These are phyloP conservation scores for Naumovozyma castellii DNA, from an alignment of 805 yeast species.

Conservation along the genomic window DNA sequence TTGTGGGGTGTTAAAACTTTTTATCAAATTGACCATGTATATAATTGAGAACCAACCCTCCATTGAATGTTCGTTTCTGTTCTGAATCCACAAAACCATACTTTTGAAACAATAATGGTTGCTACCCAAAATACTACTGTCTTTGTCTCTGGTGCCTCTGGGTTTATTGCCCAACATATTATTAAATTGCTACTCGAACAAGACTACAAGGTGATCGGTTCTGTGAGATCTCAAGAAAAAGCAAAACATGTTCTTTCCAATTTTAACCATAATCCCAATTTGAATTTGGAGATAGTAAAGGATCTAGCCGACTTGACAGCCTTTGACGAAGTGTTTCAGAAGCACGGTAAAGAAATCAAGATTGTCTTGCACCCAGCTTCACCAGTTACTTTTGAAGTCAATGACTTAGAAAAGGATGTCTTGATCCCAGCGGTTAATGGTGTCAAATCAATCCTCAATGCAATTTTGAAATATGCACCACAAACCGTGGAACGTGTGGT, in stretches of 20 bases:
- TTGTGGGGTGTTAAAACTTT: no score
- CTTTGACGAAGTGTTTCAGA: slow-evolving; percentile 36
- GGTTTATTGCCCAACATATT: slow-evolving; percentile 45
- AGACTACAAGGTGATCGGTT: slow-evolving; percentile 39
- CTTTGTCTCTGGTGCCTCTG: slow-evolving; percentile 46
- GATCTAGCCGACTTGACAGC: slow-evolving; percentile 33
- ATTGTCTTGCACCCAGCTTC: slow-evolving; percentile 55
- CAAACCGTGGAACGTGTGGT: slow-evolving; percentile 40
- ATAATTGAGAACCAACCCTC: no score
- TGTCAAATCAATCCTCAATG: slow-evolving; percentile 40
- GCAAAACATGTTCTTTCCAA: slow-evolving; percentile 31
- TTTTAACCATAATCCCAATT: slow-evolving; percentile 22
- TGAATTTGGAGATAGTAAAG: slow-evolving; percentile 29
- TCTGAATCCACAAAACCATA: no score
- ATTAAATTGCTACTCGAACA: slow-evolving; percentile 32
- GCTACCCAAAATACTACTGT: no score
- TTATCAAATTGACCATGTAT: no score
- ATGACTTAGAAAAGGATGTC: slow-evolving; percentile 40
- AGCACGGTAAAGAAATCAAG: slow-evolving; percentile 39
- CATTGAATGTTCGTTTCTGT: no score
- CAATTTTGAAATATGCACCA: slow-evolving; percentile 35
- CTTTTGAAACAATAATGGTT: no score
- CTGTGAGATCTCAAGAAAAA: slow-evolving; percentile 39
- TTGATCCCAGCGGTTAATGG: slow-evolving; percentile 50
- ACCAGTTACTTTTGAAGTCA: slow-evolving; percentile 41